A percentile compares a stretch with the other conserved stretches of the same genome.
These are phyloP conservation scores for Vachellia pachyceras DNA, from an alignment of 306 rosid genomes.

Conservation along the genomic window DNA sequence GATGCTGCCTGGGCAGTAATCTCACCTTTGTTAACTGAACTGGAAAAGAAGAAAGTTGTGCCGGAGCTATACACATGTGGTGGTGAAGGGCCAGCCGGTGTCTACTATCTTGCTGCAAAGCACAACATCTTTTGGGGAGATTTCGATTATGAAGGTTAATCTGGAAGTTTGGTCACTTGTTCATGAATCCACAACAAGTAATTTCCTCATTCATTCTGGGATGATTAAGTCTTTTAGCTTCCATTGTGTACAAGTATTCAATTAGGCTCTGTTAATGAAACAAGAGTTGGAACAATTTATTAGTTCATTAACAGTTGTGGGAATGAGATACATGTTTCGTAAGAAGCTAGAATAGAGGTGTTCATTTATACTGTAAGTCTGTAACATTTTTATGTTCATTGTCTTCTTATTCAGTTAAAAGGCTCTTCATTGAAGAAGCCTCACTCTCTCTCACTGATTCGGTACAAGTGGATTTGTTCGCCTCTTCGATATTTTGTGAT, in stretches of 20 bases:
- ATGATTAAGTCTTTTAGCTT: background rate
- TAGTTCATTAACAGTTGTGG: background rate
- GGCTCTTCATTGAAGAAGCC: background rate
- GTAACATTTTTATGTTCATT: background rate
- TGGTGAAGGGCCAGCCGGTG: conserved; percentile 67
- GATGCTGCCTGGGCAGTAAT: conserved; percentile 66
- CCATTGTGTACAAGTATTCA: background rate
- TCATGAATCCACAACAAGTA: background rate
- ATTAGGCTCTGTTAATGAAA: background rate
- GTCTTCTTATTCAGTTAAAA: background rate
- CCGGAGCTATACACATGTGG: conserved; percentile 70
- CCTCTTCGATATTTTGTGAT: background rate
- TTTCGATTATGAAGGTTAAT: conserved; percentile 44
- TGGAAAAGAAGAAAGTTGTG: conserved; percentile 58
- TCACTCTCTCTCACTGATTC: background rate
- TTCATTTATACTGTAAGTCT: background rate
- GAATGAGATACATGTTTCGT: background rate
- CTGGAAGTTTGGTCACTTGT: background rate
- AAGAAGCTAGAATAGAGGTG: background rate
- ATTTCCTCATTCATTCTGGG: background rate
- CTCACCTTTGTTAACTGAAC: conserved; percentile 65
- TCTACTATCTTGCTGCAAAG: conserved; percentile 68
- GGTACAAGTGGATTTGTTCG: background rate
- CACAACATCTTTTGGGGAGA: conserved; percentile 68
- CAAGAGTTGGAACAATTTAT: background rate